A percentile compares a stretch with the other conserved stretches of the same genome.
These are phyloP conservation scores for Suillus brevipes DNA, from an alignment of 768 basidiomycete genomes.

Conservation along the genomic window DNA sequence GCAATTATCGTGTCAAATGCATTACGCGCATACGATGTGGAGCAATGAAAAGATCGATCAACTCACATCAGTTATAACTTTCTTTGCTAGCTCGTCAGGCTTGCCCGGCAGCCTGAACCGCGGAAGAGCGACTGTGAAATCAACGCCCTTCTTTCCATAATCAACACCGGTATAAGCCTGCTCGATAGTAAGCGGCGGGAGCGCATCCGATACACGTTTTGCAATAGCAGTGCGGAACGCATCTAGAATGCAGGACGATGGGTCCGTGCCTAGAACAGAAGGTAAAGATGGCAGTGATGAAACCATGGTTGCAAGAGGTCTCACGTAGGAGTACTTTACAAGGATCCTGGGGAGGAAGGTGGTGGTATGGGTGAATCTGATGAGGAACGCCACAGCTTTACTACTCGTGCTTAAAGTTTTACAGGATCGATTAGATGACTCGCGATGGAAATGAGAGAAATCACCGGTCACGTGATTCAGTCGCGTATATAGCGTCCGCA, in stretches of 20 bases:
- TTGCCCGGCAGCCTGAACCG: constrained; percentile 86
- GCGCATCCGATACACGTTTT: constrained; percentile 60
- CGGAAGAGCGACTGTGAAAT: constrained; percentile 91
- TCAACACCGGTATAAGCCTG: constrained; percentile 85
- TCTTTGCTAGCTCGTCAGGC: constrained; percentile 71
- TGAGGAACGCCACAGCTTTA: background rate
- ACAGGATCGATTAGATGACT: background rate
- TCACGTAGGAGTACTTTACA: background rate
- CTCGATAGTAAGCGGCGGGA: constrained; percentile 66
- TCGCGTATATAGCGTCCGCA: background rate
- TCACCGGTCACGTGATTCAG: background rate
- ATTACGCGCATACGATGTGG: background rate
- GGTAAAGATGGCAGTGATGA: constrained; percentile 41
- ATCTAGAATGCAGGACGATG: constrained; percentile 68
- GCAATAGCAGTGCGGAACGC: constrained; percentile 83
- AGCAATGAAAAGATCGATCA: background rate
- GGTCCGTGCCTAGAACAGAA: constrained; percentile 51
- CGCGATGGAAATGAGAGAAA: background rate
- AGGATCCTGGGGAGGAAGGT: background rate
- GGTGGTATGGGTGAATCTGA: background rate
- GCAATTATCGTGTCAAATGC: background rate
- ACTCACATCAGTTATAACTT: constrained; percentile 73
- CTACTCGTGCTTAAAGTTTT: background rate
- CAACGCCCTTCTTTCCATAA: constrained; percentile 90
- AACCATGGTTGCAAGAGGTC: constrained; percentile 26